Base-by-base conservation (phyloP, 257 asterid genomes). In the Solanum virginianum region DNA sequence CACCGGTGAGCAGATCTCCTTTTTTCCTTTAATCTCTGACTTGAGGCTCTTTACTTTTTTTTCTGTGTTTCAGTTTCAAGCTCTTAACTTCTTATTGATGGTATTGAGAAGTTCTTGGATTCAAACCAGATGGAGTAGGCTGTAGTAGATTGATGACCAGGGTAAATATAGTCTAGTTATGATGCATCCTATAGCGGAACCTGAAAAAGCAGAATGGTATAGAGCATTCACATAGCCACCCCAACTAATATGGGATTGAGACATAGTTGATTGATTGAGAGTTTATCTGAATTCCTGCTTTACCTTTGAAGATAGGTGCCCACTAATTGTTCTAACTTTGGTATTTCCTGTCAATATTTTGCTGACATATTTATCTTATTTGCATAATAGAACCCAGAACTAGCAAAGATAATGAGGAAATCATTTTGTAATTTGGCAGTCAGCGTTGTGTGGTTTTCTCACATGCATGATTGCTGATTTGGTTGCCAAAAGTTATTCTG, bases 1-100 rank as follows among this genome's bases (percentile, higher is more conserved):
- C 99, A 97, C 86, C 88, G 99, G 99, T 97, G 85, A 89, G 92
- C 87, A 22, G 80, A 79, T 53, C 26, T 26, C 63, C 29, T 51
- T 45, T 26, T 77, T 26, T 63, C 16, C 26, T 51, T 32, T 47
- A 24, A 26, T 77, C 26, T 79, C 65, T 79, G 47, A 79, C 45
- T 16, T 79, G 80, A 15, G 82, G 65, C 63, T 79, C 49, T 79
- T 26, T 79, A 53, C 65, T 53, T 79, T 74, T 74, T 32, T 51
- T 53, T 53, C 45, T 53, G 47, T 26, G 24, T 51, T 53, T 53
- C 82, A 51, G 24, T 79, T 51, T 79, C 65, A 79, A 26, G 65
- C 17, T 79, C 11, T 53, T 26, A 53, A 15, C 20, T 8, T 74
- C 10, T 47, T 55, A 9, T 24, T 26, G 49, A 51, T 79, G 45